Conservation (phyloP, 2,329 filamentous ascomycete species). For the Dactylellina sp. region DNA sequence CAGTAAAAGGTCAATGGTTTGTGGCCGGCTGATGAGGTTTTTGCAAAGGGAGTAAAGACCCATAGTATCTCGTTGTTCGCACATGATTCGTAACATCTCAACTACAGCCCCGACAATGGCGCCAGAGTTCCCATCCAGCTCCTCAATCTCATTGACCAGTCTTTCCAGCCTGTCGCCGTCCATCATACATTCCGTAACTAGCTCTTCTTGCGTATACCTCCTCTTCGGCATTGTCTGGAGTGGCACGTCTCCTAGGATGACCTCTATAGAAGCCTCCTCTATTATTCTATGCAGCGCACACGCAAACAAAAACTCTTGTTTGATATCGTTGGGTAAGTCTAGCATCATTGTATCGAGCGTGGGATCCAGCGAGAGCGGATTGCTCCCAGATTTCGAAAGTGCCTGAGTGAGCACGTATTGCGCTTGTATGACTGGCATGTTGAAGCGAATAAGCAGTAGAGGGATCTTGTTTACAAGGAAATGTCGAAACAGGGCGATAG, state of each 20-base stretch:
- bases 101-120: constrained; percentile 60
- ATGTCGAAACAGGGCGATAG: constrained; percentile 80
- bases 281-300: constrained; percentile 91
- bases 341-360: constrained; percentile 64
- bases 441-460: constrained; percentile 71
- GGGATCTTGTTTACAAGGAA: constrained; percentile 84
- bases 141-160: constrained; percentile 72
- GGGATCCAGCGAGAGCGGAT: constrained; percentile 74
- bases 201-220: constrained; percentile 79
- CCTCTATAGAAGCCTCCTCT: constrained; percentile 79
- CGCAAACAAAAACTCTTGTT: constrained; percentile 86
- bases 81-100: constrained; percentile 75
- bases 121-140: constrained; percentile 76
- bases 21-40: constrained; percentile 77
- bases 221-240: constrained; percentile 80
- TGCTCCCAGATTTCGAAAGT: constrained; percentile 71
- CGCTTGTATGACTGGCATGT: constrained; percentile 71
- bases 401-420: constrained; percentile 76
- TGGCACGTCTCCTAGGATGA: constrained; percentile 83
- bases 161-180: constrained; percentile 81
- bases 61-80: constrained; percentile 80
- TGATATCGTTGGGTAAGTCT: constrained; percentile 72
- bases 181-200: constrained; percentile 80
- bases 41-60: constrained; percentile 80
- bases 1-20: constrained; percentile 78